Percentiles rank a stretch among this genome's conserved stretches.
Conservation (phyloP, 345 rosid species). For the Gossypium mustelinum region DNA sequence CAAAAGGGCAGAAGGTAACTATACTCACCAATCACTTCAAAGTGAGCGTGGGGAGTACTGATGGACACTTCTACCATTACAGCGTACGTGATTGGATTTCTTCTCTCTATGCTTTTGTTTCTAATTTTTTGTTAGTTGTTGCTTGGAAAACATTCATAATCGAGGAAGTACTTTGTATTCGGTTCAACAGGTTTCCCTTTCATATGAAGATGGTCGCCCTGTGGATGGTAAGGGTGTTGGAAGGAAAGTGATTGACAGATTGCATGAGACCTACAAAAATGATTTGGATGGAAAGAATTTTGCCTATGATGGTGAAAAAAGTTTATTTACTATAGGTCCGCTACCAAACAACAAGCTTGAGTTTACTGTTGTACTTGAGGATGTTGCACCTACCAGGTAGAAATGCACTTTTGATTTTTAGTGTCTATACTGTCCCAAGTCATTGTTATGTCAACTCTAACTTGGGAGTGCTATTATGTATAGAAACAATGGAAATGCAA, state of each 20-base stretch:
- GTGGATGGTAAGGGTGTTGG: no score
- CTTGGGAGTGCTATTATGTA: not conserved
- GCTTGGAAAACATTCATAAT: not conserved
- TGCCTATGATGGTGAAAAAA: no score
- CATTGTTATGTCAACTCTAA: not conserved
- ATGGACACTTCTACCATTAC: constrained; percentile 64
- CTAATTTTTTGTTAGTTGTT: not conserved
- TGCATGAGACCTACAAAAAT: no score
- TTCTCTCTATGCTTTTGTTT: not conserved
- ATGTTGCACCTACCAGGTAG: constrained; percentile 56
- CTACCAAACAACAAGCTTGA: constrained; percentile 75
- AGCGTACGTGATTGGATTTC: constrained; percentile 41
- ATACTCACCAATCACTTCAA: constrained; percentile 74
- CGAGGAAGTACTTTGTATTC: not conserved
- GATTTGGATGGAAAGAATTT: no score
- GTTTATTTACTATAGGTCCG: constrained; percentile 64
- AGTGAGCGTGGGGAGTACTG: constrained; percentile 50
- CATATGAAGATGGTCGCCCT: constrained; percentile 50
- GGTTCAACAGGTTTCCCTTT: constrained; percentile 47
- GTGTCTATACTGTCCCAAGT: not conserved
- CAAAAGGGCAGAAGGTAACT: constrained; percentile 53
- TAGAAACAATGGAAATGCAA: not conserved
- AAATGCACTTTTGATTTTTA: not conserved
- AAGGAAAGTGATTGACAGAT: no score
- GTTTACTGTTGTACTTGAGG: constrained; percentile 76